phyloP scores from a whole-genome alignment of 345 rosid species.

The Citrus mangshanensis region DNA sequence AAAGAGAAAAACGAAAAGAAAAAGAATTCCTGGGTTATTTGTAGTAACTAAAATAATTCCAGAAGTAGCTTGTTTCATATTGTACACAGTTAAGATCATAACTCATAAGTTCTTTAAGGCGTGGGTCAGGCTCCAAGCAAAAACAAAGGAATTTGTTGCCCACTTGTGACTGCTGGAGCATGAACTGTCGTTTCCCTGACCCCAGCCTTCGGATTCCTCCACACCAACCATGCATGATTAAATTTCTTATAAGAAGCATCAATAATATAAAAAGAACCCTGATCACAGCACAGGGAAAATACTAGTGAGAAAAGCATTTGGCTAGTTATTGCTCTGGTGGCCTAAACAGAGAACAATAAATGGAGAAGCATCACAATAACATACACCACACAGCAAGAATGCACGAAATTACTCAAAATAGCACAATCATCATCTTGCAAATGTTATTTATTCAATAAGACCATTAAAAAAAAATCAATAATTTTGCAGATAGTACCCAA shows the following conservation, averaged over 20 bases:
- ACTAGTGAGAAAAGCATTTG: not conserved
- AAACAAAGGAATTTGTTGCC: not conserved
- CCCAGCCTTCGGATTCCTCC: not conserved
- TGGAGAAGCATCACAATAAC: not conserved
- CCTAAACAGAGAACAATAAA: not conserved
- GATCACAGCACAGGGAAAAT: not conserved
- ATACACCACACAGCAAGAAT: not conserved
- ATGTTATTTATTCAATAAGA: not conserved
- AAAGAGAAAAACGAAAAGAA: not conserved
- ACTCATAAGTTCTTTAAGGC: not conserved
- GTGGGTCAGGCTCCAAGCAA: not conserved
- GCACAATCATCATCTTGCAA: not conserved
- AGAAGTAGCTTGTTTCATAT: not conserved
- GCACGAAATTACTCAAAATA: not conserved
- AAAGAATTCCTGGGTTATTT: not conserved
- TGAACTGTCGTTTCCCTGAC: too few relatives aligned
- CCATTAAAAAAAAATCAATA: not conserved
- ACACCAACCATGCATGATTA: not conserved
- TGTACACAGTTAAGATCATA: not conserved
- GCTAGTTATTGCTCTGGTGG: not conserved
- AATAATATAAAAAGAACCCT: not conserved
- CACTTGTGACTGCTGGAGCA: not conserved
- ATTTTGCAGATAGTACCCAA: not conserved
- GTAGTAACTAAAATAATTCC: not conserved
- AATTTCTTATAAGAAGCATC: not conserved